Base-by-base conservation (phyloP, 768 basidiomycete species). In the Sistotremastrum niveocremeum region DNA sequence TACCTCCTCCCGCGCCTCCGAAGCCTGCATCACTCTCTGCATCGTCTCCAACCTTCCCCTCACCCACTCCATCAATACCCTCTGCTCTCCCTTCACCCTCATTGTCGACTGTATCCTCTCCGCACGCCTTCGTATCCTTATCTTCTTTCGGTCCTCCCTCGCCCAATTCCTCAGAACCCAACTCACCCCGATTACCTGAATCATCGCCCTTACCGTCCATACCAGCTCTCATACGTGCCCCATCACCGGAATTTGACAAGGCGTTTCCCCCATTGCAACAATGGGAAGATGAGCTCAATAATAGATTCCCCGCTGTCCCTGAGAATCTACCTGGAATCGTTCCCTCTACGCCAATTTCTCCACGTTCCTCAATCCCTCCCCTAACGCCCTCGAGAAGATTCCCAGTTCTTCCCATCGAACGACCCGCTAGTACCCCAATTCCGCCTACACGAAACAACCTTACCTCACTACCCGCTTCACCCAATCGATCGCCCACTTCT, bases 131-230 rank as follows among this genome's bases (percentile, higher is more conserved):
- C 41, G 81, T 88, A 7, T 74, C 80, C 0, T 72, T 79, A 2
- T 80, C 82, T 4, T 74, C 74, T 33, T 65, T 88, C 11, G 84
- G 82, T 3, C 82, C 84, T 34, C 80, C 85, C 4, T 85, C 85
- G 1, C 84, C 84, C 3, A 68, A 74, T 2, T 79, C 82, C 6
- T 80, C 81, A 2, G 69, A 76, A 10, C 77, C 81, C 9, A 77
- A 81, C 2, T 80, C 78, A 7, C 77, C 79, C 4, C 72, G 62
- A 32, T 57, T 59, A 59, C 46, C 49, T 60, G 6, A 66, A 69
- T 36, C 51, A 78, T 50, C 49, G 11, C 37, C 29, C 8, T 12
- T 34, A 47, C 30, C 29, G 30, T 44, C 51, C 29, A 48, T 50
- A 30, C 37, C 41, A 32, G 43, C 20, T 39, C 35, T 29, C 10